Base-by-base conservation (phyloP, 192 early-diverging fungal genomes). In the Coemansia nantahalensis region DNA sequence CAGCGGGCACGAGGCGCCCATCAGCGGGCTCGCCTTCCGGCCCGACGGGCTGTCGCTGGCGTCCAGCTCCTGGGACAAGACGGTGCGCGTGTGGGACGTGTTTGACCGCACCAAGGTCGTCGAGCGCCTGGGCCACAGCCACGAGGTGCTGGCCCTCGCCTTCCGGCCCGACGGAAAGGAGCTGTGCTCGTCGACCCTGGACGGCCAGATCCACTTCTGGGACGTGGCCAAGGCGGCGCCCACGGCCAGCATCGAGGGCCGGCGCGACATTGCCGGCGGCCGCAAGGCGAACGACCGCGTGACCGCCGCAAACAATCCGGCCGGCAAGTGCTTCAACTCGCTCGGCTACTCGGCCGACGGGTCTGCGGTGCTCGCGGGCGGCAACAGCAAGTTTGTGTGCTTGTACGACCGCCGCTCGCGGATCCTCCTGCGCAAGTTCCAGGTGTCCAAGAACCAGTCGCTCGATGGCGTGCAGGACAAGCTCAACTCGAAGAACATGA, bases 261-360 rank as follows among this genome's bases (percentile, higher is more conserved):
- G 91, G 30, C 90, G 89, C 37, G 95, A 99, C 67, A 90, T 99
- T 43, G 79, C 83, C 8, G 90, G 88, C 31, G 95, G 97, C 12
- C 84, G 94, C 51, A 91, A 86, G 51, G 59, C 62, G 7, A 64
- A 71, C n/a, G 93, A 97, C 60, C 81, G 83, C 28, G 79, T 80
- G 8, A 87, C 93, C 2, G 89, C 91, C 0, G 86, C 82, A 24
- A 95, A 98, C 69, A 81, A 80, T 41, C 70, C 86, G 3, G 86
- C 89, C 3, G 89, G 86, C 40, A 93, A 96, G 70, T 79, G 82
- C 53, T 99, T 99, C 79, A 95, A 84, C 50, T 89, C 90, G 13
- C 51, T 99, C 11, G 91, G 87, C 73, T 99, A 97, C 67, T 94
- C 91, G 3, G 86, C 92, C 15, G 97, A 99, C 60, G 95, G 97